A percentile compares a stretch with the other conserved stretches of the same genome.
Evolutionary conservation across 2,329 filamentous ascomycete genomes (phyloP).

Genomic region (Ophiocordyceps camponoti-saundersi): DNA sequence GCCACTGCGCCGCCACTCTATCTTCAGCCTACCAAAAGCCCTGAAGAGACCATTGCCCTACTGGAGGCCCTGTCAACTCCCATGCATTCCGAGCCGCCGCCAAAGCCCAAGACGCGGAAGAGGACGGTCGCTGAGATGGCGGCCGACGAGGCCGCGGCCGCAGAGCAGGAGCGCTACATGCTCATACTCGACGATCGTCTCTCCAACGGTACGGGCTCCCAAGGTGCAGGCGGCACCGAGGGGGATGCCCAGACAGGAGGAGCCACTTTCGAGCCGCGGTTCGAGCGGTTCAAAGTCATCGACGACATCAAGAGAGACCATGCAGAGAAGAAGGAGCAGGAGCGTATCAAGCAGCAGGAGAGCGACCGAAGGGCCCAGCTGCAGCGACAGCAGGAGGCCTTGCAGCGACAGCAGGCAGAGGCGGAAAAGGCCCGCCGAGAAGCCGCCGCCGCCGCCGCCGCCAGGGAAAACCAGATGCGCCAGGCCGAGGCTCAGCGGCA

Average conservation of each 20-base stretch:
- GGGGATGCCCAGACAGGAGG: conserved; percentile 56
- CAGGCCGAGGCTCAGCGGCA: conserved; percentile 19
- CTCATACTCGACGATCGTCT: conserved; percentile 73
- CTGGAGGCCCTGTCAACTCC: conserved; percentile 60
- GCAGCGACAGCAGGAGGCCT: conserved; percentile 24
- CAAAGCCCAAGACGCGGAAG: conserved; percentile 78
- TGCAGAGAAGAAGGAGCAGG: conserved; percentile 58
- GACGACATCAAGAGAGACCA: conserved; percentile 68
- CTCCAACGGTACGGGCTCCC: conserved; percentile 36
- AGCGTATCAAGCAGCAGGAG: conserved; percentile 51
- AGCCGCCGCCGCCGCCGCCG: conserved; percentile 11
- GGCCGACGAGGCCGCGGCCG: conserved; percentile 81
- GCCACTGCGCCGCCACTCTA: conserved; percentile 59
- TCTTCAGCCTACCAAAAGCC: conserved; percentile 56
- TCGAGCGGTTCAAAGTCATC: conserved; percentile 83
- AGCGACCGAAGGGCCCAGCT: conserved; percentile 35
- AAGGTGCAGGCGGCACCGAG: conserved; percentile 32
- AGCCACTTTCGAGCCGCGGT: conserved; percentile 66
- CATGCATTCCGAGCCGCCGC: conserved; percentile 58
- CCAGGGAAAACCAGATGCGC: conserved; percentile 17
- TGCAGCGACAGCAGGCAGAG: conserved; percentile 28
- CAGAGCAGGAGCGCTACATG: conserved; percentile 83
- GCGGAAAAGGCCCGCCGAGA: conserved; percentile 23
- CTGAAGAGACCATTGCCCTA: conserved; percentile 52
- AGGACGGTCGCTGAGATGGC: conserved; percentile 88